A percentile compares a stretch with the other conserved stretches of the same genome.
phyloP scores from a whole-genome alignment of 805 yeast species.

The Candida vartiovaarae region DNA sequence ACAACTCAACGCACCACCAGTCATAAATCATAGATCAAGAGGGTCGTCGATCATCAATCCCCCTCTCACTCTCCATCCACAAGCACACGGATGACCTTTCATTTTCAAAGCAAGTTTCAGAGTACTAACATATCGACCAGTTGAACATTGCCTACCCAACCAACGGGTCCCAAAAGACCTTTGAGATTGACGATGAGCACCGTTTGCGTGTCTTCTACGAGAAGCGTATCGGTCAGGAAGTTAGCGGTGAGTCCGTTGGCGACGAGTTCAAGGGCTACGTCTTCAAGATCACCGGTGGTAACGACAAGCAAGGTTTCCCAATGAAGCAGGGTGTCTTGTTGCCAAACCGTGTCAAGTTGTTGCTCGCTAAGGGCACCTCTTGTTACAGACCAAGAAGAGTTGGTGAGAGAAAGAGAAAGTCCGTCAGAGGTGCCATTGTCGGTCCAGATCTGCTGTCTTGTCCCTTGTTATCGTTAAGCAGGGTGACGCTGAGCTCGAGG shows the following conservation, averaged over 20 bases:
- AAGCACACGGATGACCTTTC: conserved; percentile 38
- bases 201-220: conserved; percentile 97
- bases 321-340: conserved; percentile 99
- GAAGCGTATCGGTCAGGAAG: conserved; percentile 99
- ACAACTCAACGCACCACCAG: no score
- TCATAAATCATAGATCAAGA: no score
- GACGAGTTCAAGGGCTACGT: conserved; percentile 99
- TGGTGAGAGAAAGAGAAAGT: conserved; percentile 99
- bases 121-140: conserved; percentile 59
- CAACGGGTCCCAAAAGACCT: conserved; percentile 98
- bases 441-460: conserved; percentile 92
- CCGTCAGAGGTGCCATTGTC: conserved; percentile 99
- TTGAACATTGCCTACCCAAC: conserved; percentile 99
- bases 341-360: conserved; percentile 98
- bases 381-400: conserved; percentile 99
- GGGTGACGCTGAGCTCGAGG: conserved; percentile 94
- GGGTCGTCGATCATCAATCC: no score
- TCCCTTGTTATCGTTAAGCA: conserved; percentile 92
- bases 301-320: conserved; percentile 99
- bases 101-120: conserved; percentile 80
- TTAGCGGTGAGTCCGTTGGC: conserved; percentile 96
- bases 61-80: no score
- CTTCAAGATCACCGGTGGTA: conserved; percentile 99
- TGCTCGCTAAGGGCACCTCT: conserved; percentile 89
- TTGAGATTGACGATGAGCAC: conserved; percentile 99